These are phyloP conservation scores for Daldinia sp. DNA, from an alignment of 2,329 filamentous ascomycete genomes.

Conservation along the genomic window DNA sequence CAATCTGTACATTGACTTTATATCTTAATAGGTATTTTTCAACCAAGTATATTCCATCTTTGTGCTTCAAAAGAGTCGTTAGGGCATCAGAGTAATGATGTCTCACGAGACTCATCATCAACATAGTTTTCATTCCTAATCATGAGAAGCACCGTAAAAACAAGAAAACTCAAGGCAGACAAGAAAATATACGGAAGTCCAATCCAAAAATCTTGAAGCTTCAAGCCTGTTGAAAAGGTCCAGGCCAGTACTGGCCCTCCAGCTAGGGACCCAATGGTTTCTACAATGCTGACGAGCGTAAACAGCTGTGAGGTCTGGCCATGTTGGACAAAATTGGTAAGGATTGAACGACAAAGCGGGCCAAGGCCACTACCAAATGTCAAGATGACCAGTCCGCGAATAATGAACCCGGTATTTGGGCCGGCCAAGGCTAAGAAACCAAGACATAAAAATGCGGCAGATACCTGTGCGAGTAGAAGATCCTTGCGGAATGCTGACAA, in stretches of 20 bases:
- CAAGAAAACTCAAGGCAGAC: not conserved
- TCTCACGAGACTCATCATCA: not conserved
- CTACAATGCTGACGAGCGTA: conserved; percentile 43
- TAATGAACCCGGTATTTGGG: conserved; percentile 27
- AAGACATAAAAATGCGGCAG: conserved; percentile 32
- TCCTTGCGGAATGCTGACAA: conserved; percentile 39
- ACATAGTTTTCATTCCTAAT: not conserved
- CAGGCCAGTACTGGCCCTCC: conserved; percentile 42
- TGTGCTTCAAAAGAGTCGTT: too few species aligned
- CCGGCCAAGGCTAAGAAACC: conserved; percentile 38
- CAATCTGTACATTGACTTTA: too few species aligned
- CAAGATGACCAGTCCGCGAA: conserved; percentile 38
- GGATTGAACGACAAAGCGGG: conserved; percentile 37
- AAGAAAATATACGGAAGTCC: conserved; percentile 42
- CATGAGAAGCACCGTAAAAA: not conserved
- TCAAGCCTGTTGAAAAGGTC: conserved; percentile 40
- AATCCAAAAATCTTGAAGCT: conserved; percentile 37
- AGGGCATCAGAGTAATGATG: not conserved
- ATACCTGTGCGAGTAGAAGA: conserved; percentile 40
- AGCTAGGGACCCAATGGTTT: conserved; percentile 39
- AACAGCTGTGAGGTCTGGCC: conserved; percentile 42
- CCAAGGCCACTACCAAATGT: conserved; percentile 35
- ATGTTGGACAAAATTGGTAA: conserved; percentile 15
- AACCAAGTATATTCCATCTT: too few species aligned
- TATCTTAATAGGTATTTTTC: too few species aligned